Evolutionary conservation across 805 yeast genomes (phyloP).

Genomic region (Lipomyces kockii): DNA sequence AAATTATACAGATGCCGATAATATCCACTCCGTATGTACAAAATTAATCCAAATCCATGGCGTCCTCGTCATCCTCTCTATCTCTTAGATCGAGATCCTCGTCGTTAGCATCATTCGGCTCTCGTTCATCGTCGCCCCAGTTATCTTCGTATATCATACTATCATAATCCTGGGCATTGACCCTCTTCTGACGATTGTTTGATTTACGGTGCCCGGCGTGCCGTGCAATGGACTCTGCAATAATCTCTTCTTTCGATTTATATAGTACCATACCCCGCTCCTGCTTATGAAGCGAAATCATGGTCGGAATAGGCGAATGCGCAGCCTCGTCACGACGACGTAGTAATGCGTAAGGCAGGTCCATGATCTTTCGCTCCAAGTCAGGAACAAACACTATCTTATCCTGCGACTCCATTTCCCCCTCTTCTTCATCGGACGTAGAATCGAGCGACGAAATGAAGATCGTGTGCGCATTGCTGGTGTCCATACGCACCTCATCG

Average conservation of each 20-base stretch:
- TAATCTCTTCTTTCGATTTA: constrained; percentile 31
- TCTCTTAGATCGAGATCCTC: neutral
- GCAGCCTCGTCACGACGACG: constrained; percentile 10
- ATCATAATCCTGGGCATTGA: neutral
- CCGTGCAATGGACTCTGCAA: constrained; percentile 34
- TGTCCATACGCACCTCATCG: constrained; percentile 29
- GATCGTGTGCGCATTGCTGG: constrained; percentile 28
- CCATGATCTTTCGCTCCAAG: constrained; percentile 28
- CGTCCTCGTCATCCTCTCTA: constrained; percentile 8
- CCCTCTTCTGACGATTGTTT: too few species aligned
- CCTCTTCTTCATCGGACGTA: constrained; percentile 19
- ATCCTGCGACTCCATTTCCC: constrained; percentile 11
- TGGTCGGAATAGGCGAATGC: constrained; percentile 7
- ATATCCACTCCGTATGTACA: neutral
- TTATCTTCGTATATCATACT: constrained; percentile 10
- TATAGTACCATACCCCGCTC: constrained; percentile 28
- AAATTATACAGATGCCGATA: neutral
- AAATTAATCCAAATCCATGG: constrained; percentile 25
- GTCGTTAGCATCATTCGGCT: constrained; percentile 10
- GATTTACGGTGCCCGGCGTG: constrained; percentile 12
- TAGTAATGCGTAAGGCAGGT: constrained; percentile 29
- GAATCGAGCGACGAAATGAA: constrained; percentile 30
- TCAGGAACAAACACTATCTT: constrained; percentile 26
- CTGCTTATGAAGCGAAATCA: constrained; percentile 13
- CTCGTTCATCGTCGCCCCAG: constrained; percentile 33